Evolutionary conservation across 1,284 basidiomycete species (phyloP), one percentile per base, ranked within the genome.

Genomic region (Apiotrichum sp.): DNA sequence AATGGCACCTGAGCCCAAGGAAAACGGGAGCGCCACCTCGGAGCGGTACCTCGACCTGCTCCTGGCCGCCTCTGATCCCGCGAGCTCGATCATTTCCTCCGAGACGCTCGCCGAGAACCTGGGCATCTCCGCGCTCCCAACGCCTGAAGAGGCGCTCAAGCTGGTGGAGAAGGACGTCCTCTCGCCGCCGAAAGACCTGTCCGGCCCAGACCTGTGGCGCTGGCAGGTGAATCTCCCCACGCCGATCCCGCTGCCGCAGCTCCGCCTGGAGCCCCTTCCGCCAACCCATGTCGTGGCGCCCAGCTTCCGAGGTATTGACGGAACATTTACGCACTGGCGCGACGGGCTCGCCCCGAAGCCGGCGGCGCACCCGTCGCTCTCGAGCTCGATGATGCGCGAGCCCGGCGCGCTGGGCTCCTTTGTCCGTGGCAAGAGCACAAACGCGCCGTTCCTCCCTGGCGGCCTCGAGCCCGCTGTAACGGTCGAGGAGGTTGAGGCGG

Each of bases 361-460:
- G 71, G 70, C 74, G 3, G 73, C 65, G 79, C 84, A 64, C 82
- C 87, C 63, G 2, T 77, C 87, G 5, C 87, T 86, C 3, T 92
- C 89, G 14, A 90, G 88, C 7, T 88, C 89, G 10, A 80, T 95
- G 59, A 84, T 86, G 57, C 83, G 93, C 56, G 87, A 88, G 8
- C 92, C 91, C 4, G 89, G 84, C 6, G 81, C 86, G 1, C 80
- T 79, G 47, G 82, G 83, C 62, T 87, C 84, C 61, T 98, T 98
- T 75, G 92, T 97, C 7, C 80, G 93, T 57, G 93, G 93, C 48
- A 96, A 93, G 74, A 88, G 90, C 35, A 88, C 88, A 31, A 86
- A 93, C 73, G 84, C 95, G 3, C 93, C 93, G 0, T 96, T 96
- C 75, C 82, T 85, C 77, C 93, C 93, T 7, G 93, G 93, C 52